A percentile compares a stretch with the other conserved stretches of the same genome.
These are phyloP conservation scores for Dendrobium officinale DNA, from an alignment of 106 monocot genomes.

Conservation along the genomic window DNA sequence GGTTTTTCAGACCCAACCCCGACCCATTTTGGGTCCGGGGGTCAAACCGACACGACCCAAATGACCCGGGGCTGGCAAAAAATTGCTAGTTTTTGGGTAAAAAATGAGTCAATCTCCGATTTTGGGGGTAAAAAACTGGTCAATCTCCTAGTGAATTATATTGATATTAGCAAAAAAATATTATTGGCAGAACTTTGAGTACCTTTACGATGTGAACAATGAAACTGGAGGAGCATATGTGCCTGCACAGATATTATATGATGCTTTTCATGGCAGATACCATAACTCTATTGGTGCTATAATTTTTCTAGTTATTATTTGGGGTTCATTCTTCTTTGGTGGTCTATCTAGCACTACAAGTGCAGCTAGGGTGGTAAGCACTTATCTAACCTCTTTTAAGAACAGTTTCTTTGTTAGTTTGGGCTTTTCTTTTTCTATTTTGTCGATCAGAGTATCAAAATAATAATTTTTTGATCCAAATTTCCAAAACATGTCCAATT, in stretches of 20 bases:
- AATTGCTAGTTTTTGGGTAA: too few relatives aligned
- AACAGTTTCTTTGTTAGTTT: neutral
- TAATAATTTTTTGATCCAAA: too few relatives aligned
- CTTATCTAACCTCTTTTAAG: neutral
- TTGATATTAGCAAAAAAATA: neutral
- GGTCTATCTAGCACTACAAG: slow-evolving; percentile 71
- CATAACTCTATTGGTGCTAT: slow-evolving; percentile 54
- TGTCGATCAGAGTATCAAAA: too few relatives aligned
- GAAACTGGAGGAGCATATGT: slow-evolving; percentile 64
- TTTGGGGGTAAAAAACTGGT: too few relatives aligned
- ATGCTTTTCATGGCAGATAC: slow-evolving; percentile 67
- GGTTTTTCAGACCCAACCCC: too few relatives aligned
- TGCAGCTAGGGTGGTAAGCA: slow-evolving; percentile 70
- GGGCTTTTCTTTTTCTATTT: neutral
- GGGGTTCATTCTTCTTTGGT: slow-evolving; percentile 88
- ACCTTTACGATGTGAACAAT: slow-evolving; percentile 50
- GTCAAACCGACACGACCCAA: too few relatives aligned
- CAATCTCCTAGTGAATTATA: neutral
- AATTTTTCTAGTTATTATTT: slow-evolving; percentile 48
- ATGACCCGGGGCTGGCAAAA: too few relatives aligned
- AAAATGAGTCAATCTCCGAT: too few relatives aligned
- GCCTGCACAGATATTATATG: slow-evolving; percentile 63
- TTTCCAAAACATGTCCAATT: too few relatives aligned
- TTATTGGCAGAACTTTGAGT: slow-evolving; percentile 41
- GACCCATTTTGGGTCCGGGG: too few relatives aligned